Percentiles rank a stretch among this genome's conserved stretches.
These are phyloP conservation scores for Fermentozyma sake DNA, from an alignment of 1,139 yeast species.

Conservation along the genomic window DNA sequence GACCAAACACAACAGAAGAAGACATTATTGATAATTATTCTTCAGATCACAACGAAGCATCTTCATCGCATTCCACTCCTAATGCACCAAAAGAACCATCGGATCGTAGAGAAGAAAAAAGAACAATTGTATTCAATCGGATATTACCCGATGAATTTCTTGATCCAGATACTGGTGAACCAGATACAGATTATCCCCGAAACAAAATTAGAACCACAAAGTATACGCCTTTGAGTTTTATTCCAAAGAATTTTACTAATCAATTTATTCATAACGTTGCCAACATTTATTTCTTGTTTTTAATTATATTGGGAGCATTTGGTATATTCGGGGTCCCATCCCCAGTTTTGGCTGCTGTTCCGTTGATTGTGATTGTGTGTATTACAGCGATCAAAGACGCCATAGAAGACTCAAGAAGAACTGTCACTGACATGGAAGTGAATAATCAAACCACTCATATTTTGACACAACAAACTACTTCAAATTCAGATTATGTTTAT, in stretches of 20 bases:
- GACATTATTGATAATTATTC: constrained; percentile 25
- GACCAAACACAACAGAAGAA: constrained; percentile 18
- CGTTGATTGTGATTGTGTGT: constrained; percentile 52
- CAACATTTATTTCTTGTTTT: constrained; percentile 48
- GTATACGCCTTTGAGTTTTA: constrained; percentile 51
- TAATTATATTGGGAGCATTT: constrained; percentile 50
- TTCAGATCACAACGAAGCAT: constrained; percentile 12
- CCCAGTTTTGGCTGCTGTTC: constrained; percentile 54
- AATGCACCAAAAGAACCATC: constrained; percentile 30
- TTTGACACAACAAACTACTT: constrained; percentile 17
- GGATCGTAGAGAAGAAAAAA: constrained; percentile 38
- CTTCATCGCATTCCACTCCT: constrained; percentile 15
- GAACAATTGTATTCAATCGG: constrained; percentile 65
- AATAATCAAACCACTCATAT: constrained; percentile 50
- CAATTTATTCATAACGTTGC: constrained; percentile 53
- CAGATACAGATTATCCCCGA: constrained; percentile 37
- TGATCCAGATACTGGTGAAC: constrained; percentile 40
- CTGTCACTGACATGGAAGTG: constrained; percentile 48
- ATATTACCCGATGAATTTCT: constrained; percentile 60
- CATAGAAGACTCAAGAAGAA: constrained; percentile 53
- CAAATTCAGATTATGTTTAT: constrained; percentile 16
- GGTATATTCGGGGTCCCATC: constrained; percentile 56
- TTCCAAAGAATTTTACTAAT: constrained; percentile 48
- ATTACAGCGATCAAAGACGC: constrained; percentile 57
- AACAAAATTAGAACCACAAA: constrained; percentile 59